Evolutionary conservation across 805 yeast genomes (phyloP).

Genomic region (Sugiyamaella chiloensis): DNA sequence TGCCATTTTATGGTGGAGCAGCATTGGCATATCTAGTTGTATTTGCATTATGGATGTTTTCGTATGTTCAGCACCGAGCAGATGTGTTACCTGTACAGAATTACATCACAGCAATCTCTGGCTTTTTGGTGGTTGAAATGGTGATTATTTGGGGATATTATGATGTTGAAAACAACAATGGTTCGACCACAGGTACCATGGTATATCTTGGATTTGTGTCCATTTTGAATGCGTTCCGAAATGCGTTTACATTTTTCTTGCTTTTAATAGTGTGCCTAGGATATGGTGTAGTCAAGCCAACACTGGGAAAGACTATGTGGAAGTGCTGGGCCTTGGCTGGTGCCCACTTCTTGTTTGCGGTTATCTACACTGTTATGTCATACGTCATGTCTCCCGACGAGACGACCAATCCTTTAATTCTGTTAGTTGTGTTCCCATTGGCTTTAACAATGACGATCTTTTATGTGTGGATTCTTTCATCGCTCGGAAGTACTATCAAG

Average conservation of each 20-base stretch:
- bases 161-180: conserved; percentile 69
- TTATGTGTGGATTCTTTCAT: conserved; percentile 69
- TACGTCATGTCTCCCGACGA: conserved; percentile 48
- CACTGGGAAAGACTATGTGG: conserved; percentile 76
- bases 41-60: conserved; percentile 78
- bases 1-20: conserved; percentile 82
- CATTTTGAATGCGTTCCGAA: conserved; percentile 71
- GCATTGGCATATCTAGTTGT: conserved; percentile 81
- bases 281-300: conserved; percentile 89
- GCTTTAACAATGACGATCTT: conserved; percentile 65
- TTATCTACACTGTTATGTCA: conserved; percentile 50
- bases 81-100: conserved; percentile 88
- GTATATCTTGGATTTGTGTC: conserved; percentile 77
- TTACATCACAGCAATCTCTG: conserved; percentile 81
- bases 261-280: conserved; percentile 84
- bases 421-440: conserved; percentile 68
- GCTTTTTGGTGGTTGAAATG: conserved; percentile 78
- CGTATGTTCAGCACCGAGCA: conserved; percentile 77
- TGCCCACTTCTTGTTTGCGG: conserved; percentile 53
- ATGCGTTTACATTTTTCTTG: conserved; percentile 84
- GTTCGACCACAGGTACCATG: conserved; percentile 53
- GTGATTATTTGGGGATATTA: conserved; percentile 89
- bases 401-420: conserved; percentile 44
- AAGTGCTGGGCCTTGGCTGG: conserved; percentile 59
- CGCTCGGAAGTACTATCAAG: conserved; percentile 71